Conservation (phyloP, 1,284 basidiomycete species). For the Cerioporus squamosus region DNA sequence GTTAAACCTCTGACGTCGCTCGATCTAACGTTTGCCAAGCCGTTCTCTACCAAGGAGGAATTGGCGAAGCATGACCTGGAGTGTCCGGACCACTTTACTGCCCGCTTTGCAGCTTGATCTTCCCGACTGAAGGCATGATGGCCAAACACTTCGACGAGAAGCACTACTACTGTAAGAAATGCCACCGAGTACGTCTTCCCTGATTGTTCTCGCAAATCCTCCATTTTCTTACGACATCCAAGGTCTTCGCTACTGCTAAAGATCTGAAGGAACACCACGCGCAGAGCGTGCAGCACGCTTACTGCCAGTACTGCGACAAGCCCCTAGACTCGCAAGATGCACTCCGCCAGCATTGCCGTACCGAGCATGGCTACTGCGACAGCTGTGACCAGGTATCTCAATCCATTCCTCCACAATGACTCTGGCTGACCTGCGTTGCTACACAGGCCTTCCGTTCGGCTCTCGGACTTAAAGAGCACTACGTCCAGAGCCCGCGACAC, state of each 20-base stretch:
- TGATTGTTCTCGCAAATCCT: no score
- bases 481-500: conserved; percentile 40
- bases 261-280: background rate
- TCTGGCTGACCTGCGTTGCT: background rate
- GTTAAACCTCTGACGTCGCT: no score
- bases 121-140: no score
- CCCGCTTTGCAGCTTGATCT: no score
- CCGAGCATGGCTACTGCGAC: background rate
- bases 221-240: no score
- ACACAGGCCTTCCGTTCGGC: background rate
- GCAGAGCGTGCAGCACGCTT: background rate
- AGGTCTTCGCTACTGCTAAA: background rate
- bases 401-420: background rate
- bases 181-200: no score
- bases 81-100: no score
- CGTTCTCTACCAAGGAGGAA: no score
- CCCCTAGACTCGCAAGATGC: background rate
- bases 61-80: no score
- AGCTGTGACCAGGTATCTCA: background rate
- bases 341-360: background rate
- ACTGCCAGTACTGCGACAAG: background rate
- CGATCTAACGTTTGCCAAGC: no score
- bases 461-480: conserved; percentile 36
- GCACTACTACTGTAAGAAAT: no score
- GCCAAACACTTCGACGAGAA: no score